phyloP scores from a whole-genome alignment of 2,329 filamentous ascomycete species.

The Pseudopyricularia cyperi region DNA sequence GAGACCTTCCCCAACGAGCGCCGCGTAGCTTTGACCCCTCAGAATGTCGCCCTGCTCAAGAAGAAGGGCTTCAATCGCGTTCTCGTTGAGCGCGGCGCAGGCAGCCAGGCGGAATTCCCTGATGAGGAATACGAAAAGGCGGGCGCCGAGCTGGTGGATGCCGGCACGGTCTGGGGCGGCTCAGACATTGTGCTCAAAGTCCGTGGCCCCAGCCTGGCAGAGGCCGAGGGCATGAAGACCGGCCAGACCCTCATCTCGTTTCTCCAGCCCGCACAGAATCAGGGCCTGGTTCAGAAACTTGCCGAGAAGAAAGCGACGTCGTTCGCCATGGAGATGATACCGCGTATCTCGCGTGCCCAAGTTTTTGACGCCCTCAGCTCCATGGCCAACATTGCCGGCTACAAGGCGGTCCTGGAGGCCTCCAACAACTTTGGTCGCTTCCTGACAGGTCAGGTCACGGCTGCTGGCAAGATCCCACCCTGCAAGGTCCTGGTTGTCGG shows the following conservation, averaged over 20 bases:
- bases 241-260: conserved; percentile 71
- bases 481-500: conserved; percentile 85
- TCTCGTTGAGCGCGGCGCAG: conserved; percentile 71
- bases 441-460: conserved; percentile 78
- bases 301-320: conserved; percentile 57
- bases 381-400: conserved; percentile 91
- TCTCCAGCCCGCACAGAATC: conserved; percentile 72
- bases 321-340: conserved; percentile 90
- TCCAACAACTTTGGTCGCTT: conserved; percentile 84
- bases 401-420: conserved; percentile 82
- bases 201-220: conserved; percentile 56
- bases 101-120: conserved; percentile 60
- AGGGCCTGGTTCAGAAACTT: conserved; percentile 58
- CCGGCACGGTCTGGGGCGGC: conserved; percentile 52
- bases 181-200: conserved; percentile 79
- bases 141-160: conserved; percentile 64
- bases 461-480: conserved; percentile 79
- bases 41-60: conserved; percentile 67
- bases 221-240: conserved; percentile 54
- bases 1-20: conserved; percentile 71
- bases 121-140: conserved; percentile 67
- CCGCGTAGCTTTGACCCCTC: conserved; percentile 72
- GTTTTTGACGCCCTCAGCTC: conserved; percentile 81
- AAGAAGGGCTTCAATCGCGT: conserved; percentile 76
- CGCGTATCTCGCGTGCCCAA: conserved; percentile 78